Percentiles rank a stretch among this genome's conserved stretches.
Conservation (phyloP, 2,329 filamentous ascomycete species). For the Colletotrichum kahawae region DNA sequence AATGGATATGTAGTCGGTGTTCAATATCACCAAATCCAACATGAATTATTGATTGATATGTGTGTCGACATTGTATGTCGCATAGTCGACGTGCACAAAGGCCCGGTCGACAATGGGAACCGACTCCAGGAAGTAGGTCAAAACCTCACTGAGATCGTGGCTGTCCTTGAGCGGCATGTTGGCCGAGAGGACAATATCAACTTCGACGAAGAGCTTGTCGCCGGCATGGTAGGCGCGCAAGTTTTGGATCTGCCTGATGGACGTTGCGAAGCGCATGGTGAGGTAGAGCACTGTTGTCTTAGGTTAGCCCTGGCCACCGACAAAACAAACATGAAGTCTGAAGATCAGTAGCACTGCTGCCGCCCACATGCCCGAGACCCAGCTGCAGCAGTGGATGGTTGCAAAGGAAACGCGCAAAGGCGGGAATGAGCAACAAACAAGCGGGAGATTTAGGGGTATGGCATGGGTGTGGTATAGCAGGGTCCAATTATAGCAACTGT, state of each 20-base stretch:
- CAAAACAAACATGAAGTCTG: not conserved
- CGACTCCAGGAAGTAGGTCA: constrained; percentile 86
- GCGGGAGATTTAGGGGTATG: not conserved
- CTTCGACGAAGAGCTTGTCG: constrained; percentile 81
- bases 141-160: constrained; percentile 77
- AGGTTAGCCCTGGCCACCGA: not conserved
- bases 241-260: constrained; percentile 85
- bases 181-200: constrained; percentile 84
- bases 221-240: constrained; percentile 85
- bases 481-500: constrained; percentile 6
- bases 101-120: constrained; percentile 79
- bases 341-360: not conserved
- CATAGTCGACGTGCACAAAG: constrained; percentile 72
- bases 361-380: not conserved
- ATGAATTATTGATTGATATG: constrained; percentile 54
- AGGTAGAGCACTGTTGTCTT: constrained; percentile 71
- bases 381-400: not conserved
- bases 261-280: constrained; percentile 91
- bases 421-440: not conserved
- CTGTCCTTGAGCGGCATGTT: constrained; percentile 77
- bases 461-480: not conserved
- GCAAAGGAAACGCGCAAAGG: not conserved
- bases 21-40: not conserved
- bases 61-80: constrained; percentile 65
- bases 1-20: not conserved